A percentile compares a stretch with the other conserved stretches of the same genome.
These are phyloP conservation scores for Schizochytrium sp. DNA, from an alignment of 108 stramenopile genomes.

Conservation along the genomic window DNA sequence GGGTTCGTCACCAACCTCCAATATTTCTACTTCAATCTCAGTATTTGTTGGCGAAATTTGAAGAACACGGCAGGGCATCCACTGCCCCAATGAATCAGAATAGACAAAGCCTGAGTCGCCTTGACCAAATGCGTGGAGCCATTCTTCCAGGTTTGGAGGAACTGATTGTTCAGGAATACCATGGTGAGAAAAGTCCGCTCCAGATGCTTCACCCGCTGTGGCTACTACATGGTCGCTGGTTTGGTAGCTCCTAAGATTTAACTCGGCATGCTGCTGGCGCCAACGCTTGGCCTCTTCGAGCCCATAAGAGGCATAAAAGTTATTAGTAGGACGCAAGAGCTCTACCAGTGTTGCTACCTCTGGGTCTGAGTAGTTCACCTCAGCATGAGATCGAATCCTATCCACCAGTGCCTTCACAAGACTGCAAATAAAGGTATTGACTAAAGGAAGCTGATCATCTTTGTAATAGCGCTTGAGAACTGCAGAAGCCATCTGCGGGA, in stretches of 20 bases:
- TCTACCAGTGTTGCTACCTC: neutral
- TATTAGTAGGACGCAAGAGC: neutral
- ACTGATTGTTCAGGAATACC: neutral
- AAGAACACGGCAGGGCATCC: slow-evolving; percentile 38
- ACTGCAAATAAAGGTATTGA: neutral
- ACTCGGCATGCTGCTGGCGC: neutral
- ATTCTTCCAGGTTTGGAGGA: neutral
- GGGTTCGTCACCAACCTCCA: slow-evolving; percentile 17
- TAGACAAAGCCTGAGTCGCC: neutral
- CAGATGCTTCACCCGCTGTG: too few relatives aligned
- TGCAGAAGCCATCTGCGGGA: slow-evolving; percentile 42
- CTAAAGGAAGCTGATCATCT: neutral
- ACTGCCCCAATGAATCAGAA: neutral
- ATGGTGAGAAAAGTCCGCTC: too few relatives aligned
- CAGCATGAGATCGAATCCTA: neutral
- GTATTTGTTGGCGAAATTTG: slow-evolving; percentile 51
- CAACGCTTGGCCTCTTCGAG: neutral
- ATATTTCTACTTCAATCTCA: slow-evolving; percentile 20
- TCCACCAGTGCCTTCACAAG: neutral
- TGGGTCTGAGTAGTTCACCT: neutral
- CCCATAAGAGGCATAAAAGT: slow-evolving; percentile 2
- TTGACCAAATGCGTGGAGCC: slow-evolving; percentile 19
- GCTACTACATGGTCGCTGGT: too few relatives aligned
- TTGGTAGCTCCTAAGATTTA: neutral
- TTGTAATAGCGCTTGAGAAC: slow-evolving; percentile 8